Conservation (phyloP, 768 basidiomycete genomes). For the Xerocomus potaroensis region DNA sequence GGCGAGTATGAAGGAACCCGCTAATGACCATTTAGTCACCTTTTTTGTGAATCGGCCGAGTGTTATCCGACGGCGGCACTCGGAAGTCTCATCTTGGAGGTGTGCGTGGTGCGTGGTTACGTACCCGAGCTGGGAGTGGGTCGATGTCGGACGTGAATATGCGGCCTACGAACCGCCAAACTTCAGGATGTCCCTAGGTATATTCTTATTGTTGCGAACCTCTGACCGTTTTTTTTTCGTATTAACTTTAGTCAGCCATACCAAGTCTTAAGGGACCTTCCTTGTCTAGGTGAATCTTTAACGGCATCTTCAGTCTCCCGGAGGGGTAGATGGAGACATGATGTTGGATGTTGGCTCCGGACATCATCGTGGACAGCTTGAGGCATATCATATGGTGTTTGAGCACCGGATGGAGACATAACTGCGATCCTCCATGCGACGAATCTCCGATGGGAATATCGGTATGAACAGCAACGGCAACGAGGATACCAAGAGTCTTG, state of each 20-base stretch:
- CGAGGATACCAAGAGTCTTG: neutral
- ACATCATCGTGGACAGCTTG: neutral
- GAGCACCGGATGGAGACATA: neutral
- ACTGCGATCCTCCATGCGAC: neutral
- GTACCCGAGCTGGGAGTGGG: neutral
- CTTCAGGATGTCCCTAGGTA: neutral
- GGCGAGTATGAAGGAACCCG: neutral
- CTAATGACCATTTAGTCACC: neutral
- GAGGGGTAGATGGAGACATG: neutral
- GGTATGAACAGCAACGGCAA: neutral
- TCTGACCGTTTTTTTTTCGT: too few relatives aligned
- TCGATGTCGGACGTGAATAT: neutral
- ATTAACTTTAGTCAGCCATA: too few relatives aligned
- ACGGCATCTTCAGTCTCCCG: too few relatives aligned
- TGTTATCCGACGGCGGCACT: neutral
- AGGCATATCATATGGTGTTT: neutral
- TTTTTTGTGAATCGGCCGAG: conserved; percentile 1
- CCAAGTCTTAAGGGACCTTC: too few relatives aligned
- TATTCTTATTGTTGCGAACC: neutral
- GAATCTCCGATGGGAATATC: conserved; percentile 5
- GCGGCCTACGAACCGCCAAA: neutral
- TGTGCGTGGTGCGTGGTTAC: neutral
- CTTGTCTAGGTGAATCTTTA: too few relatives aligned
- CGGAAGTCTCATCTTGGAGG: neutral
- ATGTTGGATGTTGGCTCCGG: too few relatives aligned